Conservation (phyloP, 345 rosid species). For the Citrus trifoliata region DNA sequence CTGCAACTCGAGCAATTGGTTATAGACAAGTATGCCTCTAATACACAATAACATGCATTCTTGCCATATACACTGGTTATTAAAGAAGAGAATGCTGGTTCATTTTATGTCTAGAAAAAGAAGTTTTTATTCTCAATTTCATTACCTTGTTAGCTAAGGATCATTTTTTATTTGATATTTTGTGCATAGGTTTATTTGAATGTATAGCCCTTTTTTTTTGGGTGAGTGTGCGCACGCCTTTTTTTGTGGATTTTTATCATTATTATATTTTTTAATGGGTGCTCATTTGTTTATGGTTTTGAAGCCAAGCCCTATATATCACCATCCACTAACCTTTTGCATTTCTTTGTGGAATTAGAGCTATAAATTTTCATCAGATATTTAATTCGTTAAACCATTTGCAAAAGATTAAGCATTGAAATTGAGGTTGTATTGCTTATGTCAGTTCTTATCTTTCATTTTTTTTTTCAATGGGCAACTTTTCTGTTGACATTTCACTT, state of each 20-base stretch:
- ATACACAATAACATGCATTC: not conserved
- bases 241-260: not conserved
- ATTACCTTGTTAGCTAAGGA: not conserved
- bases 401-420: not conserved
- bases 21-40: constrained; percentile 64
- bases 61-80: constrained; percentile 1
- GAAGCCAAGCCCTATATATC: not conserved
- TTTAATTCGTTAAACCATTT: not conserved
- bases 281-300: not conserved
- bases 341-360: not conserved
- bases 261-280: not conserved
- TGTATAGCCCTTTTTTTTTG: not conserved
- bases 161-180: not conserved
- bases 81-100: not conserved
- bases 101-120: not conserved
- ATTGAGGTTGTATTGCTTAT: not conserved
- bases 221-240: too few species aligned
- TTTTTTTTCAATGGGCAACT: not conserved
- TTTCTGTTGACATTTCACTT: not conserved
- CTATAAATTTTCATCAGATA: not conserved
- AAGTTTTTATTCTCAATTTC: not conserved
- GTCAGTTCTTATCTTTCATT: not conserved
- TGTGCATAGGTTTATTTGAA: not conserved
- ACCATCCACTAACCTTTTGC: not conserved
- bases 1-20: constrained; percentile 95